Base-by-base conservation (phyloP, 257 asterid genomes). In the Linderniella brevidens region DNA sequence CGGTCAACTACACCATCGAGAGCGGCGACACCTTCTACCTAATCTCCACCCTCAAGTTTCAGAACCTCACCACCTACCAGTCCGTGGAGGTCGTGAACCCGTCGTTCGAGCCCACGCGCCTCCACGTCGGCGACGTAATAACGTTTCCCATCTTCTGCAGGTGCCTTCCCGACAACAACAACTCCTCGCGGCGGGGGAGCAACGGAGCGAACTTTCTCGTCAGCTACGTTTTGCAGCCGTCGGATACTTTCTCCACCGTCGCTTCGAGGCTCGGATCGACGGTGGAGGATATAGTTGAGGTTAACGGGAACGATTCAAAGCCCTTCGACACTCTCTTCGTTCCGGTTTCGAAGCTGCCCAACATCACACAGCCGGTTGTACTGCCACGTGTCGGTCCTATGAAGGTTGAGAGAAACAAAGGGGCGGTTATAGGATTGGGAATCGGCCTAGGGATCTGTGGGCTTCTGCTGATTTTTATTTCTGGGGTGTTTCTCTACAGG, bases 11-110 rank as follows among this genome's bases (percentile, higher is more conserved):
- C 59, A 66, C 80, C 14, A 74, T 90, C 37, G 32, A 11, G 1
- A 0, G 56, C 18, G 83, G 78, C 40, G 79, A 85, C 65, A 69
- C 80, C 1, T 76, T 66, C 59, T 81, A 52, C 62, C 0, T 8
- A 0, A 44, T 79, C 1, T 90, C 99, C 49, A 54, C 65, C 0
- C 0, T 0, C 0, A 11, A 52, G 0, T 77, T 40, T 46, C 81
- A 70, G 18, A 78, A 81, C 25, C 86, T 90, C 13, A 85, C 99
- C 0, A 77, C 78, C 7, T 79, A 0, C n/a, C 83, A 90, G 37
- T 81, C 88, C 37, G 94, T 70, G 1, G 81, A 72, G 48, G 79
- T 46, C 36, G 83, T 81, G 0, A 90, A 90, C 36, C 99, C 99
- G 0, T 68, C 64, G 0, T 65, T 69, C 5, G 56, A 42, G 12